Percentiles rank a stretch among this genome's conserved stretches.
Evolutionary conservation across 208 protist species (phyloP).

Genomic region (Trypanosomatidae sp.): DNA sequence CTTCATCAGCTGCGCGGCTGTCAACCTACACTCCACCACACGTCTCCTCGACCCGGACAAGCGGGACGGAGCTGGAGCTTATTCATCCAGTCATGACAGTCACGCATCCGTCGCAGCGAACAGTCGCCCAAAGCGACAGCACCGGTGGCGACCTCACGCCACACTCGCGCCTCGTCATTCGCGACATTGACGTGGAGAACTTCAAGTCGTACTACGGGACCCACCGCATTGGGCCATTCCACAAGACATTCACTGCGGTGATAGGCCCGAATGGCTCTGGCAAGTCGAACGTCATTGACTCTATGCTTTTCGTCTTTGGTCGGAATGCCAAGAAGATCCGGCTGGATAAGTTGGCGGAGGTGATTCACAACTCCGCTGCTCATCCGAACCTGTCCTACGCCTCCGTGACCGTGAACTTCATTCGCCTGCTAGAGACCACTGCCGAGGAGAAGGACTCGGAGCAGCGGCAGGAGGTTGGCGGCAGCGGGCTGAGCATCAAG

Average conservation of each 20-base stretch:
- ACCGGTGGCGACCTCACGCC: neutral
- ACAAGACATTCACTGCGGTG: slow-evolving; percentile 99
- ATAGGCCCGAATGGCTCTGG: slow-evolving; percentile 99
- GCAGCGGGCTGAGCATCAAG: slow-evolving; percentile 93
- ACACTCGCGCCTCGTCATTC: slow-evolving; percentile 94
- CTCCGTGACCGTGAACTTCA: slow-evolving; percentile 98
- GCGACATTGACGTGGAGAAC: slow-evolving; percentile 98
- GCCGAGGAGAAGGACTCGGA: slow-evolving; percentile 51
- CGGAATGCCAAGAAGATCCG: slow-evolving; percentile 98
- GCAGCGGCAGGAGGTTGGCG: slow-evolving; percentile 88
- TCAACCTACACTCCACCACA: neutral
- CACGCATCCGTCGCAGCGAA: neutral
- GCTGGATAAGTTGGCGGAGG: slow-evolving; percentile 95
- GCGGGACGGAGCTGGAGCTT: slow-evolving; percentile 26
- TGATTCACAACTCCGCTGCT: slow-evolving; percentile 99
- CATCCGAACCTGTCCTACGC: slow-evolving; percentile 92
- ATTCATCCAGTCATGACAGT: neutral
- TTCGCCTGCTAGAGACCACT: slow-evolving; percentile 90
- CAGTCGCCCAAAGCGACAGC: neutral
- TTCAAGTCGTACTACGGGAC: slow-evolving; percentile 99
- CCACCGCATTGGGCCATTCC: slow-evolving; percentile 99
- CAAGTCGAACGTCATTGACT: slow-evolving; percentile 99
- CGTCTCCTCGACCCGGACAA: slow-evolving; percentile 20
- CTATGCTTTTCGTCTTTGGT: slow-evolving; percentile 99
- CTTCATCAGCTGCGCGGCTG: slow-evolving; percentile 13